Evolutionary conservation across 23 red algal species (phyloP).

Genomic region (Gracilaria gracilis): DNA sequence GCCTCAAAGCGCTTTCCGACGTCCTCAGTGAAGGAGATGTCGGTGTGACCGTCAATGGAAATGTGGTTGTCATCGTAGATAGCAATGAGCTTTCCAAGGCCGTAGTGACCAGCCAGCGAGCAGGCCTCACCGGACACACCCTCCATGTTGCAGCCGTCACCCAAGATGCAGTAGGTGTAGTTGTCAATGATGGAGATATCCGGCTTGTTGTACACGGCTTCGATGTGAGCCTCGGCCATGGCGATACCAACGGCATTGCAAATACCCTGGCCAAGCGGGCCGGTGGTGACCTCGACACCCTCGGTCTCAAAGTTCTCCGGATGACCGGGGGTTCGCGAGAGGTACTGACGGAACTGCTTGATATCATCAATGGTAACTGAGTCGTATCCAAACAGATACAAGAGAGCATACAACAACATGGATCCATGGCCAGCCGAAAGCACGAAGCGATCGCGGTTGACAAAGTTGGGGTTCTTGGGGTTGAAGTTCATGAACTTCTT

Average conservation of each 20-base stretch:
- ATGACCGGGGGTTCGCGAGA: conserved; percentile 84
- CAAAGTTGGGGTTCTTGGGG: conserved; percentile 90
- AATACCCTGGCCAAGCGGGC: conserved; percentile 94
- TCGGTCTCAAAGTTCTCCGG: conserved; percentile 94
- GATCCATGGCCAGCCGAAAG: conserved; percentile 89
- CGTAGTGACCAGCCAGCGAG: conserved; percentile 92
- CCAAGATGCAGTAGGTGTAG: conserved; percentile 93
- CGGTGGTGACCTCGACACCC: conserved; percentile 95
- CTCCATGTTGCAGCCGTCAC: conserved; percentile 98
- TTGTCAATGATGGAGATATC: conserved; percentile 87
- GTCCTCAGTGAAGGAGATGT: conserved; percentile 93
- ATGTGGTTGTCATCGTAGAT: conserved; percentile 99
- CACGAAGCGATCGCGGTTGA: conserved; percentile 97
- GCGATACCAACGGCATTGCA: conserved; percentile 95
- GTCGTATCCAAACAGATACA: conserved; percentile 96
- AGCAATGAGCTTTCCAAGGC: conserved; percentile 96
- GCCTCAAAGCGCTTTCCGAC: conserved; percentile 88
- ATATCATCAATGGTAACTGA: conserved; percentile 90
- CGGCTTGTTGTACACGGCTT: conserved; percentile 92
- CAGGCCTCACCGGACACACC: conserved; percentile 88
- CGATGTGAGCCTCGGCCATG: conserved; percentile 93
- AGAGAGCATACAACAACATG: conserved; percentile 93
- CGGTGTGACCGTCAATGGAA: conserved; percentile 95
- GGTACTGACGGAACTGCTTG: conserved; percentile 97
- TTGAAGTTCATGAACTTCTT: conserved; percentile 98